Evolutionary conservation across 2,329 filamentous ascomycete genomes (phyloP).

Genomic region (Teratosphaeria nubilosa): DNA sequence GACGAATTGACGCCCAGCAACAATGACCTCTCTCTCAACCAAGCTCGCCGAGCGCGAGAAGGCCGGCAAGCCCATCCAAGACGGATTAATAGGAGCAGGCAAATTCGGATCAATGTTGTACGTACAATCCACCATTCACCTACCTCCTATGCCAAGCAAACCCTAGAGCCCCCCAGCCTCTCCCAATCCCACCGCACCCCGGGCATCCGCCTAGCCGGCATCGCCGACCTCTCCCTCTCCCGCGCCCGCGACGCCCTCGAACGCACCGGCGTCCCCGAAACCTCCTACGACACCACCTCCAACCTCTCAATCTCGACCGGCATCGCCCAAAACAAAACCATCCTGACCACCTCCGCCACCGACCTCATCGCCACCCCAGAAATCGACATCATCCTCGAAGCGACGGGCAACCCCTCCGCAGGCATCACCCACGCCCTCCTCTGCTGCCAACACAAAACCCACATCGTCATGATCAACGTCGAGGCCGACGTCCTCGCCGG

Average conservation of each 20-base stretch:
- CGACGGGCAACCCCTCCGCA: constrained; percentile 35
- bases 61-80: constrained; percentile 30
- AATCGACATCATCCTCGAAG: constrained; percentile 37
- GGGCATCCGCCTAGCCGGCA: constrained; percentile 34
- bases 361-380: constrained; percentile 33
- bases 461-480: constrained; percentile 41
- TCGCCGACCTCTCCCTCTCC: constrained; percentile 34
- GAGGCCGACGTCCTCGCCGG: constrained; percentile 37
- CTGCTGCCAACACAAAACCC: constrained; percentile 39
- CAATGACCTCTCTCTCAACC: constrained; percentile 32
- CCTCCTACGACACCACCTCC: constrained; percentile 29
- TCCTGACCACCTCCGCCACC: constrained; percentile 34
- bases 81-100: constrained; percentile 38
- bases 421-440: constrained; percentile 35
- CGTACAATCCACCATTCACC: constrained; percentile 2
- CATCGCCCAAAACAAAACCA: constrained; percentile 32
- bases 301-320: constrained; percentile 30
- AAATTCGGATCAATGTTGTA: constrained; percentile 39
- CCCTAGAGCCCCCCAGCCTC: constrained; percentile 21
- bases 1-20: background rate
- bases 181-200: constrained; percentile 35
- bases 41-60: constrained; percentile 33
- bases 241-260: constrained; percentile 32
- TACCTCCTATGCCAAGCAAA: constrained; percentile 5
- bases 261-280: constrained; percentile 31